A percentile compares a stretch with the other conserved stretches of the same genome.
Evolutionary conservation across 495 filamentous ascomycete genomes (phyloP).

Genomic region (Penicillium coffeae): DNA sequence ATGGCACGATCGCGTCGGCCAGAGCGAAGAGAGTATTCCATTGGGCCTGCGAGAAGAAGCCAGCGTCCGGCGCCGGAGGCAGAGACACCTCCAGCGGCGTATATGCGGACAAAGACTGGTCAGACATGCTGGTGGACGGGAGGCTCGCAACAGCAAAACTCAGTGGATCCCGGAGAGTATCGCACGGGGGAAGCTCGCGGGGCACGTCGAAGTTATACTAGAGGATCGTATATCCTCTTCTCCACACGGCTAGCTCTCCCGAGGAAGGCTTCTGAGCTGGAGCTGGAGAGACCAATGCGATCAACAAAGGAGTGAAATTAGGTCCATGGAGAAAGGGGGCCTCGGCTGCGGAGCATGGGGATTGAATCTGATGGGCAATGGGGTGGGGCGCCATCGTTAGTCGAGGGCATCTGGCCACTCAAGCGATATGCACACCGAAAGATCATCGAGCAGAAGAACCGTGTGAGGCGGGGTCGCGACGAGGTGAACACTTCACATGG

Average conservation of each 20-base stretch:
- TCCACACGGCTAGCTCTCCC: not conserved
- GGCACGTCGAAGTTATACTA: not conserved
- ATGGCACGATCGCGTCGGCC: constrained; percentile 53
- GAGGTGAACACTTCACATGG: constrained; percentile 1
- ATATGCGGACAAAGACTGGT: constrained; percentile 19
- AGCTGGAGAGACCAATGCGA: not conserved
- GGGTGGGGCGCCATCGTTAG: not conserved
- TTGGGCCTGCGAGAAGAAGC: constrained; percentile 47
- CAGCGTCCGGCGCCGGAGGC: constrained; percentile 31
- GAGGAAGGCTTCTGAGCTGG: not conserved
- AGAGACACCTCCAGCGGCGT: constrained; percentile 43
- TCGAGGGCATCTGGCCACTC: not conserved
- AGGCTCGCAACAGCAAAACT: not conserved
- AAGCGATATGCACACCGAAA: too few relatives aligned
- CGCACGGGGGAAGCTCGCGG: not conserved
- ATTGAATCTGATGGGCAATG: not conserved
- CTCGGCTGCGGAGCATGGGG: constrained; percentile 11
- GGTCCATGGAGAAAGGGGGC: not conserved
- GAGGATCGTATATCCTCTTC: not conserved
- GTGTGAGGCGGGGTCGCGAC: not conserved
- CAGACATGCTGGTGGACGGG: constrained; percentile 17
- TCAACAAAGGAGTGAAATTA: not conserved
- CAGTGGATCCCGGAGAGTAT: not conserved
- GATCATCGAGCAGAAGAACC: too few relatives aligned
- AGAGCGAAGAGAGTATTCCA: constrained; percentile 55